Base-by-base conservation (phyloP, 1,284 basidiomycete genomes). In the Schizophyllum commune region DNA sequence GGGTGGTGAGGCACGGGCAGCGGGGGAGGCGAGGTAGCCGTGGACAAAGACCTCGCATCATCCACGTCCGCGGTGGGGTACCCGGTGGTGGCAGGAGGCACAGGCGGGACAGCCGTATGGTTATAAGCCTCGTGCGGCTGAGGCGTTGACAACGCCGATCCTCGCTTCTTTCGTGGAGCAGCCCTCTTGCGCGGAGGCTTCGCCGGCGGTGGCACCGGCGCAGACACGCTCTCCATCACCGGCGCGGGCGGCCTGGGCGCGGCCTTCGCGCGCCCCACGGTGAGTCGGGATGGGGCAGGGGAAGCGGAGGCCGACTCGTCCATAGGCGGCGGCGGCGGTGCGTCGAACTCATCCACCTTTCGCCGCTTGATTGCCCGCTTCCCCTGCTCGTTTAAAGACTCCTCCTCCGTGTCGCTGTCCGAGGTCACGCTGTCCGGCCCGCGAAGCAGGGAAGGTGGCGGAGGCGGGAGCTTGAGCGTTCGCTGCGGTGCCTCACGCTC, bases 351-450 rank as follows among this genome's bases (percentile, higher is more conserved):
- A 47, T 47, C 39, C 17, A 47, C 39, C 39, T 47, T 47, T 47
- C 39, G 65, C 62, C 17, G 66, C 61, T 8, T 67, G 69, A 27
- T 69, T 71, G 56, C 81, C 77, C 80, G 68, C 66, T 79, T 86
- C 70, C 84, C 75, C 70, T 75, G 82, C 74, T 89, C 88, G 60
- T 71, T 70, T 1, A 76, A 72, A 39, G 64, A 78, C 70, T 64
- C 73, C 62, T 64, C 73, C 62, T 60, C 67, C 65, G 60, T 69
- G 39, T 72, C 72, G 51, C 63, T 68, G 55, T 68, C 39, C 39
- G 39, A 47, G 13, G 39, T 47, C 39, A 47, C 39, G 39, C 39
- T 47, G 17, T 47, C 17, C 2, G 39, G 39, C 39, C 39, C 39
- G 13, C 39, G 39, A 47, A 47, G 39, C 17, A 47, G 17, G 13